A percentile compares a stretch with the other conserved stretches of the same genome.
phyloP scores from a whole-genome alignment of 2,329 filamentous ascomycete genomes.

The Sporothrix globosa region DNA sequence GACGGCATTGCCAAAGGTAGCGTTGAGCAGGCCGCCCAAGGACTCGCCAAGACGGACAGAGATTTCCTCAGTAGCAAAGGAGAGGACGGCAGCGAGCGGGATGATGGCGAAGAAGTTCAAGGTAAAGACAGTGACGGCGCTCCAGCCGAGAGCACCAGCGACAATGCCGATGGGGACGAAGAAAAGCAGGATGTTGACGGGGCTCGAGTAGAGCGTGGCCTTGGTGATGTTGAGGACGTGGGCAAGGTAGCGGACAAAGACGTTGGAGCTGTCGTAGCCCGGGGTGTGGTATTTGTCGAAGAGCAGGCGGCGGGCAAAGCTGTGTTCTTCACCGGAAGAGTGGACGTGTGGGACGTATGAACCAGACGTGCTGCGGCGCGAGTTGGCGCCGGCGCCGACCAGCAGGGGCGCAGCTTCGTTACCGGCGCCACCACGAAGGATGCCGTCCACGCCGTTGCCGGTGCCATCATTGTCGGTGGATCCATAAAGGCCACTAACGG shows the following conservation, averaged over 20 bases:
- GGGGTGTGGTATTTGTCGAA: conserved; percentile 57
- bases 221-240: conserved; percentile 60
- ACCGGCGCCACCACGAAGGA: conserved; percentile 22
- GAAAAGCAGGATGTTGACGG: conserved; percentile 71
- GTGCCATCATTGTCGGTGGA: conserved; percentile 18
- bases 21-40: conserved; percentile 72
- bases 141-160: conserved; percentile 65
- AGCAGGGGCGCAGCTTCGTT: conserved; percentile 50
- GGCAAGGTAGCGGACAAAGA: conserved; percentile 51
- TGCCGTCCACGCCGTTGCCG: conserved; percentile 25
- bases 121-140: conserved; percentile 69
- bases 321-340: conserved; percentile 30
- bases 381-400: conserved; percentile 2
- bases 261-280: conserved; percentile 54
- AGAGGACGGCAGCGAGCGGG: conserved; percentile 82
- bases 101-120: conserved; percentile 87
- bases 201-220: conserved; percentile 62
- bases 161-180: conserved; percentile 74
- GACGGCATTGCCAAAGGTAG: conserved; percentile 78
- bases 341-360: conserved; percentile 19
- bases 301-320: conserved; percentile 43
- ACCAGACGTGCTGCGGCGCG: neutral
- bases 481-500: conserved; percentile 29
- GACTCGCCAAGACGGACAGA: conserved; percentile 72
- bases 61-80: conserved; percentile 82